A percentile compares a stretch with the other conserved stretches of the same genome.
These are phyloP conservation scores for Fraxinus angustifolia DNA, from an alignment of 305 asterid genomes.

Conservation along the genomic window DNA sequence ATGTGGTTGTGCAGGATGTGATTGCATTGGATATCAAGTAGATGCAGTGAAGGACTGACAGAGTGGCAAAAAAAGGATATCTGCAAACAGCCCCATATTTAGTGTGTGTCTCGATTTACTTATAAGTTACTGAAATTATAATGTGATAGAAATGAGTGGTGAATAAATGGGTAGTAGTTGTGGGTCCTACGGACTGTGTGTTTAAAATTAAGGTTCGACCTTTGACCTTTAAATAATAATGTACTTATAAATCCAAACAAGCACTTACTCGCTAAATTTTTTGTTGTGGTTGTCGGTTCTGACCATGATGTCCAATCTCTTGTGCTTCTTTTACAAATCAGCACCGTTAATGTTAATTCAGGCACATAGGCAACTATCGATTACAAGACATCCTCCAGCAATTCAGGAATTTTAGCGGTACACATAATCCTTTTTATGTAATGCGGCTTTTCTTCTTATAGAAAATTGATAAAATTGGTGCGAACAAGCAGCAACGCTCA, in stretches of 20 bases:
- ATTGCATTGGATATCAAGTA: neutral
- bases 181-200: neutral
- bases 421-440: neutral
- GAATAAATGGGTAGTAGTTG: neutral
- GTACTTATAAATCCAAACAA: neutral
- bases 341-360: neutral
- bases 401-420: neutral
- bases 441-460: neutral
- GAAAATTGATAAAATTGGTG: neutral
- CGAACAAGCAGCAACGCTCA: neutral
- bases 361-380: neutral
- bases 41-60: neutral
- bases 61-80: neutral
- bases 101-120: neutral
- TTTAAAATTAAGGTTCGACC: neutral
- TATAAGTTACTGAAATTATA: neutral
- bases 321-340: constrained; percentile 3
- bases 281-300: neutral
- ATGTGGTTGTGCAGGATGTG: neutral
- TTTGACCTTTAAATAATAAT: neutral
- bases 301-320: neutral
- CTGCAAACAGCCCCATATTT: neutral
- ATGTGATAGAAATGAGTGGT: neutral
- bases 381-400: neutral
- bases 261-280: neutral